Percentiles rank a stretch among this genome's conserved stretches.
phyloP scores from a whole-genome alignment of 2,329 filamentous ascomycete genomes.

The Coniochaeta sp. region DNA sequence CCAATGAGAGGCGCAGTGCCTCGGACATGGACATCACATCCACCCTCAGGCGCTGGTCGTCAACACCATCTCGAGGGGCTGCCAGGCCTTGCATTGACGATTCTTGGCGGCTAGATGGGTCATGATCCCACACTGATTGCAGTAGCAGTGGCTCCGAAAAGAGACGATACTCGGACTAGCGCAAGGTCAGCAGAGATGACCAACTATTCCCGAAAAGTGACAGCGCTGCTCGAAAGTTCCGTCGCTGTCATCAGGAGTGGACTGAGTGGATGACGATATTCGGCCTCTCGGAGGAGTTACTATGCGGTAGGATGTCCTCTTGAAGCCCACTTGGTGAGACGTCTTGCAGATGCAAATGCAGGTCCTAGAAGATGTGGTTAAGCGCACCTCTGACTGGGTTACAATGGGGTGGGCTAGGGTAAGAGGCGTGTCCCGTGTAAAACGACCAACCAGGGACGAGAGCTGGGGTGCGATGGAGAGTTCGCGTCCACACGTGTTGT shows the following conservation, averaged over 20 bases:
- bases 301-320: too few relatives aligned
- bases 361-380: conserved; percentile 33
- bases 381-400: conserved; percentile 17
- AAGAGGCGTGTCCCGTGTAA: conserved; percentile 6
- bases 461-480: background rate
- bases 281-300: background rate
- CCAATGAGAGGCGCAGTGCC: background rate
- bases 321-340: conserved; percentile 3
- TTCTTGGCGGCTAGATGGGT: background rate
- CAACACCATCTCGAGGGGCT: background rate
- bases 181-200: background rate
- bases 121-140: background rate
- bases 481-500: too few relatives aligned
- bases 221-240: background rate
- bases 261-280: background rate
- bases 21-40: background rate
- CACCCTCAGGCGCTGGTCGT: background rate
- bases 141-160: background rate
- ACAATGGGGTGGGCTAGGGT: conserved; percentile 12
- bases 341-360: conserved; percentile 27
- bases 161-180: background rate
- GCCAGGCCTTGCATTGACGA: background rate
- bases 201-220: background rate
- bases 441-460: background rate
- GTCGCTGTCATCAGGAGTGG: background rate